Evolutionary conservation across 225 moss, liverwort and hornwort species (phyloP).

Genomic region (Anthoceros angustus): DNA sequence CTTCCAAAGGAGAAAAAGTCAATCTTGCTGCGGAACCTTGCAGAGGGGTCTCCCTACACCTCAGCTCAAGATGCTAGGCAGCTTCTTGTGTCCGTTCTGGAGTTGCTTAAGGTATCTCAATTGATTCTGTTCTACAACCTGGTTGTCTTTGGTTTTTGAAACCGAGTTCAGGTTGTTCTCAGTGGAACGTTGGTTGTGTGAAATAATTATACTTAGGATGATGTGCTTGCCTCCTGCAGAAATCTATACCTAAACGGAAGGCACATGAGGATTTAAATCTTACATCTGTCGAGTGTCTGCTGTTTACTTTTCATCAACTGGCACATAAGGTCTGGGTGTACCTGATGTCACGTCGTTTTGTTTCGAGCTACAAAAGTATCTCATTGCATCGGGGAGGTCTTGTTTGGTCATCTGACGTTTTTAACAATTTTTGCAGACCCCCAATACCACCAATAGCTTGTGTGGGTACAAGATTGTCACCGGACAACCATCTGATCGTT

Average conservation of each 20-base stretch:
- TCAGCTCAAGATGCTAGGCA: conserved; percentile 88
- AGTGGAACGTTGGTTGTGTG: not conserved
- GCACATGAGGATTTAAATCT: conserved; percentile 60
- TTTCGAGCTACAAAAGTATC: too few relatives aligned
- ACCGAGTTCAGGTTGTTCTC: not conserved
- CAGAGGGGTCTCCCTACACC: conserved; percentile 84
- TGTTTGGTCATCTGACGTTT: too few relatives aligned
- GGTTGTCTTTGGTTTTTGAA: not conserved
- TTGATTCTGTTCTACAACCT: not conserved
- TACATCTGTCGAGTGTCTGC: conserved; percentile 69
- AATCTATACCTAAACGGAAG: conserved; percentile 67
- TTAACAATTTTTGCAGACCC: conserved; percentile 40
- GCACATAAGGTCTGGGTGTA: conserved; percentile 94
- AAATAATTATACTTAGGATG: not conserved
- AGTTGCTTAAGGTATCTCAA: conserved; percentile 51
- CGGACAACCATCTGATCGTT: conserved; percentile 90
- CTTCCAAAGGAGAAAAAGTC: conserved; percentile 79
- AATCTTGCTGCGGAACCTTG: conserved; percentile 74
- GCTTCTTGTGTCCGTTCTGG: conserved; percentile 57
- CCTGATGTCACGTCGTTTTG: not conserved
- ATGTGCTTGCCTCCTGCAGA: conserved; percentile 22
- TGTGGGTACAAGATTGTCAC: conserved; percentile 99
- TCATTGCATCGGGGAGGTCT: too few relatives aligned
- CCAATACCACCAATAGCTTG: conserved; percentile 80
- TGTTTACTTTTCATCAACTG: conserved; percentile 87